Evolutionary conservation across 352 stramenopile genomes (phyloP).

Genomic region (Globisporangium iwayamae): DNA sequence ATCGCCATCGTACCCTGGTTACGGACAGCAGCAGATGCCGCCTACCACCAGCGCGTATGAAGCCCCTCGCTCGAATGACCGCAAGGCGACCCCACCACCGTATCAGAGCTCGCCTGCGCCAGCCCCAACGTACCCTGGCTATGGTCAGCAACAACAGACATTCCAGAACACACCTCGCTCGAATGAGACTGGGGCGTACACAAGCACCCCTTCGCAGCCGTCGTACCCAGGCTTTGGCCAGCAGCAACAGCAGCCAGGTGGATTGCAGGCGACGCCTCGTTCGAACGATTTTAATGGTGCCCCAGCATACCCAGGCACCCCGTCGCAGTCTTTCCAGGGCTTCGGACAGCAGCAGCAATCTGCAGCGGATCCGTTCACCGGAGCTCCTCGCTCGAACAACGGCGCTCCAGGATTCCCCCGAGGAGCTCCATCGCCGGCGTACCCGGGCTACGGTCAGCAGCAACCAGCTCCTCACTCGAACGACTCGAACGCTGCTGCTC

Average conservation of each 20-base stretch:
- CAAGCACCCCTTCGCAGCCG: slow-evolving; percentile 9
- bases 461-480: slow-evolving; percentile 19
- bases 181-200: slow-evolving; percentile 17
- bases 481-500: slow-evolving; percentile 12
- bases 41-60: slow-evolving; percentile 14
- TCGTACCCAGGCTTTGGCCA: slow-evolving; percentile 8
- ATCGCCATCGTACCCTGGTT: slow-evolving; percentile 13
- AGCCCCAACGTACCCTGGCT: slow-evolving; percentile 1
- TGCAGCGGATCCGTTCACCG: slow-evolving; percentile 6
- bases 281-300: slow-evolving; percentile 20
- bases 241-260: not conserved
- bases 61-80: slow-evolving; percentile 17
- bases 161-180: slow-evolving; percentile 12
- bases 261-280: slow-evolving; percentile 16
- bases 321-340: slow-evolving; percentile 19
- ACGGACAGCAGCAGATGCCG: slow-evolving; percentile 15
- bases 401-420: slow-evolving; percentile 4
- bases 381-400: slow-evolving; percentile 11
- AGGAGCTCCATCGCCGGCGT: slow-evolving; percentile 1
- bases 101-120: slow-evolving; percentile 16
- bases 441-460: slow-evolving; percentile 4
- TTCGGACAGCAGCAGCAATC: slow-evolving; percentile 11
- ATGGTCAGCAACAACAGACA: slow-evolving; percentile 1
- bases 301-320: slow-evolving; percentile 26
- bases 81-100: slow-evolving; percentile 20